Conservation (phyloP, 306 rosid species). For the Pueraria montana region DNA sequence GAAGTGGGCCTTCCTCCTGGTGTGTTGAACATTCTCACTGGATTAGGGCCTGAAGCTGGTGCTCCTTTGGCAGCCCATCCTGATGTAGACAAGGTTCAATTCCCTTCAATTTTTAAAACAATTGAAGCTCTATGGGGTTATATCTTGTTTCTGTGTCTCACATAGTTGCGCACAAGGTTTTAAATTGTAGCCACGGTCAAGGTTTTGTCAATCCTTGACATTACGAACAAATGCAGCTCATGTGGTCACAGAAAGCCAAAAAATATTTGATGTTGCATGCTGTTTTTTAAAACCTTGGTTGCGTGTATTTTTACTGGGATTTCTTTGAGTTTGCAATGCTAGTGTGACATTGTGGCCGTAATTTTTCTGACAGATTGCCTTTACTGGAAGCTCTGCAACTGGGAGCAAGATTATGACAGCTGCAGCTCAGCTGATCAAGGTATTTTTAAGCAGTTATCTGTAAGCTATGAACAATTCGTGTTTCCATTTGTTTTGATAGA, state of each 20-base stretch:
- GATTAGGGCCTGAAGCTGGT: conserved; percentile 95
- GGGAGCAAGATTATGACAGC: conserved; percentile 93
- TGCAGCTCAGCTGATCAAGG: conserved; percentile 93
- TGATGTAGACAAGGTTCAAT: conserved; percentile 84
- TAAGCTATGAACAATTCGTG: conserved; percentile 9
- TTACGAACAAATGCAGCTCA: no score
- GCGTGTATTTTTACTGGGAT: neutral
- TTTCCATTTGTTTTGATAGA: conserved; percentile 36
- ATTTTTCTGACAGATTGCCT: conserved; percentile 78
- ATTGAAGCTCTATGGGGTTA: conserved; percentile 10
- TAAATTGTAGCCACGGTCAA: no score
- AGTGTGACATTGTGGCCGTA: conserved; percentile 20
- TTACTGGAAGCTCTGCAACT: conserved; percentile 92
- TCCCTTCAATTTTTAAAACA: conserved; percentile 2
- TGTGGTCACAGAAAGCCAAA: no score
- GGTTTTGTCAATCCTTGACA: no score
- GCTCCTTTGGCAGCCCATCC: conserved; percentile 97
- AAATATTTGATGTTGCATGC: no score
- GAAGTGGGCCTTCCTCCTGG: conserved; percentile 92
- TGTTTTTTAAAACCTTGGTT: neutral
- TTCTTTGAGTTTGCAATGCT: conserved; percentile 37
- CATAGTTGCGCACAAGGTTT: neutral
- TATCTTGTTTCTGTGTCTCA: neutral
- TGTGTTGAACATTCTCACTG: conserved; percentile 85
- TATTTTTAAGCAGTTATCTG: conserved; percentile 47